Percentiles rank a stretch among this genome's conserved stretches.
phyloP scores from a whole-genome alignment of 2,329 filamentous ascomycete species.

The Fusarium paranaense region DNA sequence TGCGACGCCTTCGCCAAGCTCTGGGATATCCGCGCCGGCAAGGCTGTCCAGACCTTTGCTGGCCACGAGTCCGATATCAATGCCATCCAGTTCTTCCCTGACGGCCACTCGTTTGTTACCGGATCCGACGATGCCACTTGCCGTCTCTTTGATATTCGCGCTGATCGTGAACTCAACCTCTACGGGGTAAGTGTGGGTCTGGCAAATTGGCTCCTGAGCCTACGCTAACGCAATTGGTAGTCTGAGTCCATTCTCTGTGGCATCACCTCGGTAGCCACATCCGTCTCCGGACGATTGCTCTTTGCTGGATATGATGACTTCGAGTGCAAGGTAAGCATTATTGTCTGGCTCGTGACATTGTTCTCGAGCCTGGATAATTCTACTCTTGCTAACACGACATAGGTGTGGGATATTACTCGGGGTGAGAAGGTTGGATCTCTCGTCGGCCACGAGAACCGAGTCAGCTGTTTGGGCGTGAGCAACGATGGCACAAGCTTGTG shows the following conservation, averaged over 20 bases:
- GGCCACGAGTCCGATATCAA: constrained; percentile 99
- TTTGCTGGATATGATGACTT: constrained; percentile 99
- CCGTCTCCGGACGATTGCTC: constrained; percentile 91
- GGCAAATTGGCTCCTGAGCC: constrained; percentile 4
- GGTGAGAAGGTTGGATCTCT: constrained; percentile 97
- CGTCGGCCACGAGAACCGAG: constrained; percentile 97
- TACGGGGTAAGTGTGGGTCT: constrained; percentile 68
- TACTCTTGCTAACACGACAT: constrained; percentile 22
- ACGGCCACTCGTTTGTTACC: constrained; percentile 97
- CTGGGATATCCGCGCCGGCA: constrained; percentile 98
- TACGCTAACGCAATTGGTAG: constrained; percentile 59
- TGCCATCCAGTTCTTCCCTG: constrained; percentile 99
- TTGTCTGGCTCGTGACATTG: neutral
- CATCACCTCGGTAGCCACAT: constrained; percentile 98
- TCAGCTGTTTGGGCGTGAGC: constrained; percentile 98
- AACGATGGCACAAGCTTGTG: constrained; percentile 99
- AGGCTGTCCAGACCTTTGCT: constrained; percentile 98
- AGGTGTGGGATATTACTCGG: constrained; percentile 98
- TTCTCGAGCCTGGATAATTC: neutral
- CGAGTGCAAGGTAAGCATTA: constrained; percentile 90
- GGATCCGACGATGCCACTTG: constrained; percentile 98
- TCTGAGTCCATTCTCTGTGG: constrained; percentile 97
- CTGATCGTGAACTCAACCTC: constrained; percentile 82
- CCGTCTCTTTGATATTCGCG: constrained; percentile 96
- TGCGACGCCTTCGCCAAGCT: constrained; percentile 99